A percentile compares a stretch with the other conserved stretches of the same genome.
phyloP scores from a whole-genome alignment of 441 rosid species.

The Croton laevigatus region DNA sequence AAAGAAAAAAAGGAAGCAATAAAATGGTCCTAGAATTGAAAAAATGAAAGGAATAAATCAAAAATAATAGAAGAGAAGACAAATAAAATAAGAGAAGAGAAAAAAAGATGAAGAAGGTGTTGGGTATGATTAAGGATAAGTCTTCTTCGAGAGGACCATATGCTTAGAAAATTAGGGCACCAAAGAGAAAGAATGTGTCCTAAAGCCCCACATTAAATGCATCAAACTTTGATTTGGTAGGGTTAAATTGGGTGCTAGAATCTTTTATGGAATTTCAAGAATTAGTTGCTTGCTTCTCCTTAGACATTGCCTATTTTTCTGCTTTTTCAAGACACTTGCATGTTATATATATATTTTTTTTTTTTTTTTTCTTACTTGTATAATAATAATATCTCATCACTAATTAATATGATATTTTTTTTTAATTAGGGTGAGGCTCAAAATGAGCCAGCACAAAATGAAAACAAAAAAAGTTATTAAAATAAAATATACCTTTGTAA shows the following conservation, averaged over 20 bases:
- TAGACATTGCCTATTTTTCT: conserved; percentile 2
- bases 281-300: conserved; percentile 23
- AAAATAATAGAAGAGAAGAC: conserved; percentile 16
- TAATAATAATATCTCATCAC: too few species aligned
- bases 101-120: not conserved
- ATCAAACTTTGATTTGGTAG: conserved; percentile 23
- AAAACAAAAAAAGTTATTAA: too few species aligned
- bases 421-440: too few species aligned
- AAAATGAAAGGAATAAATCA: not conserved
- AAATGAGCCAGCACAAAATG: too few species aligned
- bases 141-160: conserved; percentile 26
- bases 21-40: conserved; percentile 14
- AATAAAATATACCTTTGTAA: too few species aligned
- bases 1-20: not conserved
- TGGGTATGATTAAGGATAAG: conserved; percentile 23
- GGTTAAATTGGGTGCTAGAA: conserved; percentile 23
- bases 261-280: conserved; percentile 23
- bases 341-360: too few species aligned
- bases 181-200: conserved; percentile 25
- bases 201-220: conserved; percentile 28
- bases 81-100: not conserved
- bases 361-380: too few species aligned
- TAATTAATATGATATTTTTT: too few species aligned
- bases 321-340: not conserved
- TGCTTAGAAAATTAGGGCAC: conserved; percentile 6